Evolutionary conservation across 129 eudicot species (phyloP).

Genomic region (Erigeron canadensis): DNA sequence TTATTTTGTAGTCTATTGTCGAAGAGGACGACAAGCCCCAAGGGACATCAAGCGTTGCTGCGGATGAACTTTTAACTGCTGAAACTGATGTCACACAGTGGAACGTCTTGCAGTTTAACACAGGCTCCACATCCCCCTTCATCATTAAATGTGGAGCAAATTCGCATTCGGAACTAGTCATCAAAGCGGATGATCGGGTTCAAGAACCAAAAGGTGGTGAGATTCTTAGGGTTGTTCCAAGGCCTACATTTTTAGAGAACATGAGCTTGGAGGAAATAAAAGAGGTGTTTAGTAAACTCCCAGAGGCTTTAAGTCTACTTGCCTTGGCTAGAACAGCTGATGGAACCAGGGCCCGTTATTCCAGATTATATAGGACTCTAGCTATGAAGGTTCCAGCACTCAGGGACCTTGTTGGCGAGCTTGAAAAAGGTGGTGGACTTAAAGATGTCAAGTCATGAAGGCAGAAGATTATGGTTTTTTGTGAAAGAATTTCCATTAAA

Average conservation of each 20-base stretch:
- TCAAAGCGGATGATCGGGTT: conserved; percentile 86
- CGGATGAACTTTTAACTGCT: conserved; percentile 32
- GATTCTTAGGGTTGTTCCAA: conserved; percentile 87
- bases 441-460: conserved; percentile 69
- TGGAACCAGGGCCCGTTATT: conserved; percentile 91
- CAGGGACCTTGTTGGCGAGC: conserved; percentile 93
- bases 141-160: conserved; percentile 96
- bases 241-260: conserved; percentile 73
- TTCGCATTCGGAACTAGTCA: conserved; percentile 87
- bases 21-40: conserved; percentile 78
- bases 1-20: conserved; percentile 54
- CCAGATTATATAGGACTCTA: conserved; percentile 83
- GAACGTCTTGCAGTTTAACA: conserved; percentile 93
- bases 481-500: not conserved
- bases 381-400: conserved; percentile 98
- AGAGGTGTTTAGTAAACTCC: conserved; percentile 66
- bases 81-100: conserved; percentile 94
- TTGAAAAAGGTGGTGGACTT: conserved; percentile 91
- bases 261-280: conserved; percentile 89
- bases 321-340: conserved; percentile 92
- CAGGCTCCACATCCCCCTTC: conserved; percentile 87
- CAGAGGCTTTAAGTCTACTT: conserved; percentile 81
- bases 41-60: conserved; percentile 38
- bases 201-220: conserved; percentile 96
- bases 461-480: not conserved